A percentile compares a stretch with the other conserved stretches of the same genome.
Conservation (phyloP, 331 rosid species). For the Cydonia oblonga region DNA sequence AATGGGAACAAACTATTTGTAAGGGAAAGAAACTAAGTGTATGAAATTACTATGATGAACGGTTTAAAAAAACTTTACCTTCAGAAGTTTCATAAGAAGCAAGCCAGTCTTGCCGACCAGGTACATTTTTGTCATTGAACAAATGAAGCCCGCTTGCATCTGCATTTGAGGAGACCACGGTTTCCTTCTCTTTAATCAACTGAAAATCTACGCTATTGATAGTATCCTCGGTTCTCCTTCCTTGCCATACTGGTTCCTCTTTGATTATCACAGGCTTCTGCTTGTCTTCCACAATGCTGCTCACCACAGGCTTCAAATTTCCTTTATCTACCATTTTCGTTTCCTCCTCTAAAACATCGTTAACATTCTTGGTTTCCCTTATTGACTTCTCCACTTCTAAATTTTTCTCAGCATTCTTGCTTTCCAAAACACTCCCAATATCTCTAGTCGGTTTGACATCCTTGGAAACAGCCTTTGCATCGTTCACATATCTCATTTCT, state of each 20-base stretch:
- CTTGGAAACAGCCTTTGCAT: neutral
- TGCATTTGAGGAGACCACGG: neutral
- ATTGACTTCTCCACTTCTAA: conserved; percentile 1
- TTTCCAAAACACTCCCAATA: conserved; percentile 1
- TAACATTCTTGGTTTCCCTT: neutral
- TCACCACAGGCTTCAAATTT: neutral
- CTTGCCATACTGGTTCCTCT: neutral
- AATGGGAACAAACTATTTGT: neutral
- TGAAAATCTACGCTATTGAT: neutral
- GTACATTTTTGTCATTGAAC: conserved; percentile 10
- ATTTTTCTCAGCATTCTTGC: neutral
- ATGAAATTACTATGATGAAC: neutral
- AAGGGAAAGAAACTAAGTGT: neutral
- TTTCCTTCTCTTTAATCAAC: neutral
- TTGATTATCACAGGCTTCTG: neutral
- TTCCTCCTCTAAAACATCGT: neutral
- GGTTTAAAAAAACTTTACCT: conserved; percentile 13
- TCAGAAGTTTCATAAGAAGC: neutral
- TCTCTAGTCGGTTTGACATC: neutral
- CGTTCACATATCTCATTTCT: neutral
- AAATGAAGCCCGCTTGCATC: conserved; percentile 1
- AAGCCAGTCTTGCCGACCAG: neutral
- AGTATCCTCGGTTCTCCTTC: neutral
- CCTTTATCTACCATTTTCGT: neutral
- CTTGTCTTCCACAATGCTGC: neutral